Base-by-base conservation (phyloP, 371 early-diverging fungal genomes). In the Cokeromyces recurvatus region DNA sequence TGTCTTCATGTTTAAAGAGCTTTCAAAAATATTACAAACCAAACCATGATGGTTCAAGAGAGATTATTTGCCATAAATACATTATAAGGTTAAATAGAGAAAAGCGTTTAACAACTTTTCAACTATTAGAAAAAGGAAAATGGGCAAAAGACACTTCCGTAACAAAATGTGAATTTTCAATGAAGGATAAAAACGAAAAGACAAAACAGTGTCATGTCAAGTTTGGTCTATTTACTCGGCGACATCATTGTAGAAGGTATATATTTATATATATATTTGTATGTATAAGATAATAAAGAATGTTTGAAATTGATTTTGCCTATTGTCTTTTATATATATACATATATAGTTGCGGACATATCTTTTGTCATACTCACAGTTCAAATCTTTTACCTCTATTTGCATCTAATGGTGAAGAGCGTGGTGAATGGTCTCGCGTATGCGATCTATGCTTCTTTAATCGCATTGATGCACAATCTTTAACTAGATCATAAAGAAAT, bases 161-260 rank as follows among this genome's bases (percentile, higher is more conserved):
- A n/a, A n/a, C n/a, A n/a, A n/a, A n/a, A n/a, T n/a, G n/a, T n/a
- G n/a, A n/a, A n/a, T n/a, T n/a, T n/a, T n/a, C n/a, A n/a, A n/a
- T n/a, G n/a, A n/a, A n/a, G n/a, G n/a, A n/a, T n/a, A n/a, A n/a
- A n/a, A n/a, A n/a, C n/a, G n/a, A n/a, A n/a, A n/a, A 44, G 22
- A 19, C 41, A 9, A 43, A 51, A n/a, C 27, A 14, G 10, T 61
- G 62, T 19, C 2, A 35, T 2, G 38, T 25, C 9, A 27, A 55
- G n/a, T 61, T 61, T 35, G 49, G 46, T 14, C 5, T 51, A 4
- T 48, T 56, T 21, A 36, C 52, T 5, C 44, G 62, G 17, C 31
- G 45, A 27, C 62, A 61, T 42, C 62, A 61, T 38, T 61, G 62
- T 27, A 51, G 62, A 47, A 52, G 62, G 62, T 61, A 55, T 31